A percentile compares a stretch with the other conserved stretches of the same genome.
Evolutionary conservation across 73 alveolate species (phyloP).

Genomic region (Paraurostyla sp.): DNA sequence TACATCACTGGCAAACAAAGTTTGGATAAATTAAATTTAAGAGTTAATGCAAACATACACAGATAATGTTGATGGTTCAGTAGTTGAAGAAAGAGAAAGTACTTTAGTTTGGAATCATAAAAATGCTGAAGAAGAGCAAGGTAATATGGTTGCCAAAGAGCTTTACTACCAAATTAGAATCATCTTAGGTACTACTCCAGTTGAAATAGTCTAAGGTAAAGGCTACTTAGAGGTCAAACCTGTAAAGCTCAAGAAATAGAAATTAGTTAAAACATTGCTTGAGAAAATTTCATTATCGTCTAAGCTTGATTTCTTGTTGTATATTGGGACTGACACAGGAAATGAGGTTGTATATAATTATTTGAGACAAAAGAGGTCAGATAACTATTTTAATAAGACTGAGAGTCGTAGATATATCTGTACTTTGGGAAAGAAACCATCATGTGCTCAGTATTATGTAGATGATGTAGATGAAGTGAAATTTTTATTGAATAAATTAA

Average conservation of each 20-base stretch:
- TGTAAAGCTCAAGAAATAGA: constrained; percentile 59
- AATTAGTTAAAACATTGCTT: constrained; percentile 36
- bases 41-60: constrained; percentile 79
- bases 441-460: constrained; percentile 57
- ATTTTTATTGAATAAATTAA: not conserved
- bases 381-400: not conserved
- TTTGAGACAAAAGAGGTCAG: constrained; percentile 26
- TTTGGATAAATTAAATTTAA: constrained; percentile 70
- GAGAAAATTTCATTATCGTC: not conserved
- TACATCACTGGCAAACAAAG: constrained; percentile 6
- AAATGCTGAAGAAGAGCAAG: constrained; percentile 84
- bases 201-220: constrained; percentile 55
- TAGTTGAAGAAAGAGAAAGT: constrained; percentile 82
- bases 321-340: constrained; percentile 49
- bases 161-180: constrained; percentile 59
- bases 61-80: constrained; percentile 82
- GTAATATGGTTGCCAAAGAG: constrained; percentile 80
- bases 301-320: constrained; percentile 41
- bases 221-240: constrained; percentile 69
- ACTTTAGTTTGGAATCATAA: constrained; percentile 80
- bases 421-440: constrained; percentile 68
- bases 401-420: constrained; percentile 27
- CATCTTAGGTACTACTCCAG: constrained; percentile 41
- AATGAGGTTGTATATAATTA: constrained; percentile 47
- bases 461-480: constrained; percentile 57